Evolutionary conservation across 2,329 filamentous ascomycete genomes (phyloP), one percentile per base, ranked within the genome.

Genomic region (Cladosporium halotolerans): DNA sequence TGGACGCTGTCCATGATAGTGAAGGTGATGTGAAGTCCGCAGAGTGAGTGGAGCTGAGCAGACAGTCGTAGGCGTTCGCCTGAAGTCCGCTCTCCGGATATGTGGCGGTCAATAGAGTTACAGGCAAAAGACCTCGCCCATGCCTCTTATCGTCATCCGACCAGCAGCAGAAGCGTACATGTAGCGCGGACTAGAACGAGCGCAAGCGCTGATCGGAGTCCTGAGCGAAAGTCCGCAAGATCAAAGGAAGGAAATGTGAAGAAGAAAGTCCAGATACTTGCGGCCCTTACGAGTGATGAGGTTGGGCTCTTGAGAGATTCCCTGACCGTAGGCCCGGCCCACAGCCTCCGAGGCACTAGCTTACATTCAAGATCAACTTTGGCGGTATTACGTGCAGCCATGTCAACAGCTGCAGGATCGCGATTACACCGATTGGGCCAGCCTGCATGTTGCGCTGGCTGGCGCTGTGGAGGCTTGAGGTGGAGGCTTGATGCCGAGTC

Each of bases 401-500:
- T 14, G 11, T 32, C 31, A 45, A 32, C 31, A 32, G 42, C 42
- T 11, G 45, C 36, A 39, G 13, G 14, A 11, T 9, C 7, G 45
- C 28, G 34, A 28, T 28, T 41, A 8, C 11, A 39, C 47, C 47
- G 47, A 50, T 50, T 50, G 47, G 47, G 47, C 39, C 47, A 42
- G 23, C 33, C 32, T 50, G 47, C 47, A 50, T 50, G 47, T 50
- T 50, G 47, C 47, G 47, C 47, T 50, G 47, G 47, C 47, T 50
- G 47, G 47, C 31, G 40, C n/a, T 42, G 9, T 42, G 40, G 40
- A 14, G 16, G 16, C 38, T 50, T 38, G 47, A 41, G 39, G 31
- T 14, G 38, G 6, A 18, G 34, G 38, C 23, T 11, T 50, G 38
- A 28, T 16, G 13, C 16, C n/a, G 9, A 54, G 19, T 39, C 42